A percentile compares a stretch with the other conserved stretches of the same genome.
Evolutionary conservation across 1,284 basidiomycete species (phyloP).

Genomic region (Amylostereum areolatum): DNA sequence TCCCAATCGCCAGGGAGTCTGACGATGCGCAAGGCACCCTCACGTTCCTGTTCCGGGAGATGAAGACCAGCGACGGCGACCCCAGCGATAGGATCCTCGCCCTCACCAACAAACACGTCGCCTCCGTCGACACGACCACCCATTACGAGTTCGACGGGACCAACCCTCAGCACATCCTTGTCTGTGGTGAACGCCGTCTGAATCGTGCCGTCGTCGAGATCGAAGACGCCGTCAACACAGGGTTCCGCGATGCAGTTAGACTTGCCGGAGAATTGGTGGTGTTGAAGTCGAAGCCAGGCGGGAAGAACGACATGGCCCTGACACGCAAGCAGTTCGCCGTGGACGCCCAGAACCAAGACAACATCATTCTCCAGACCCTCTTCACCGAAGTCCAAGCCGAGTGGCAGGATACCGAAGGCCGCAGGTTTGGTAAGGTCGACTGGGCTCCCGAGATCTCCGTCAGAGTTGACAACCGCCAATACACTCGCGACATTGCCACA

Average conservation of each 20-base stretch:
- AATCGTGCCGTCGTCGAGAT: conserved; percentile 15
- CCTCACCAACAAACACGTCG: conserved; percentile 19
- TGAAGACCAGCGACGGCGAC: conserved; percentile 15
- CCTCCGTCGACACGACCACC: conserved; percentile 19
- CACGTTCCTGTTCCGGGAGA: conserved; percentile 17
- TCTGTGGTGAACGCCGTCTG: conserved; percentile 19
- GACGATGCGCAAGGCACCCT: conserved; percentile 18
- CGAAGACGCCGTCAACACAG: conserved; percentile 5
- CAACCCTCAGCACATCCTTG: conserved; percentile 19
- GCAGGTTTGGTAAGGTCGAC: conserved; percentile 22
- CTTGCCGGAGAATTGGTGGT: conserved; percentile 8
- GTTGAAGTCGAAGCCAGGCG: conserved; percentile 9
- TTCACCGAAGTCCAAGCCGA: conserved; percentile 11
- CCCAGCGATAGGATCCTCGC: conserved; percentile 20
- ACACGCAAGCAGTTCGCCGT: conserved; percentile 9
- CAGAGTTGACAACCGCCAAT: conserved; percentile 18
- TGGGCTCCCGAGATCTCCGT: conserved; percentile 25
- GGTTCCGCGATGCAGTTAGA: conserved; percentile 5
- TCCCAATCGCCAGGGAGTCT: conserved; percentile 22
- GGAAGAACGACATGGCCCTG: conserved; percentile 3
- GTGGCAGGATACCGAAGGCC: conserved; percentile 17
- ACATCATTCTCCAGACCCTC: conserved; percentile 16
- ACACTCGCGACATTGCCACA: conserved; percentile 20
- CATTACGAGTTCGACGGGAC: conserved; percentile 20
- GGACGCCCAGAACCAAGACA: conserved; percentile 14